phyloP scores from a whole-genome alignment of 2,329 filamentous ascomycete genomes.

The Ascochyta fabae region DNA sequence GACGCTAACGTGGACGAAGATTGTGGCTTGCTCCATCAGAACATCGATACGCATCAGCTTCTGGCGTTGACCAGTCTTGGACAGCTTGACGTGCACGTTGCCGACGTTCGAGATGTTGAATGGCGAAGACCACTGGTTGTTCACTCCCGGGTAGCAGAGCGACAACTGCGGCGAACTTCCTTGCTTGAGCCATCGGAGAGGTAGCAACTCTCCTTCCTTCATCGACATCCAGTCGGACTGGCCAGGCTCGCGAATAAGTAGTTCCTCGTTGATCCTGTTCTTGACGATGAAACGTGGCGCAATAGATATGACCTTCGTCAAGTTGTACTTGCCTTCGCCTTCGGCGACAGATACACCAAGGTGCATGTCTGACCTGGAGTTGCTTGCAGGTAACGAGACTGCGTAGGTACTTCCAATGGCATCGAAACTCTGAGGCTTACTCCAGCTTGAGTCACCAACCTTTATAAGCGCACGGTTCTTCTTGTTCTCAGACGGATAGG shows the following conservation, averaged over 20 bases:
- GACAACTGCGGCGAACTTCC: conserved; percentile 85
- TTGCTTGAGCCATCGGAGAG: conserved; percentile 88
- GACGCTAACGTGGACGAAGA: conserved; percentile 88
- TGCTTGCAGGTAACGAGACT: conserved; percentile 77
- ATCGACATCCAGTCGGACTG: conserved; percentile 85
- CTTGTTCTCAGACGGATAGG: conserved; percentile 84
- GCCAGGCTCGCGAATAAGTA: conserved; percentile 89
- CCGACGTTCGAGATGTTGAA: conserved; percentile 97
- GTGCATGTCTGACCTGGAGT: conserved; percentile 81
- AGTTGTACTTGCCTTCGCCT: conserved; percentile 95
- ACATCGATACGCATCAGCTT: conserved; percentile 86
- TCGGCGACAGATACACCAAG: conserved; percentile 87
- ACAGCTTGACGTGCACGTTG: conserved; percentile 90
- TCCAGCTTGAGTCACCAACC: conserved; percentile 91
- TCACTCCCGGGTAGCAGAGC: conserved; percentile 89
- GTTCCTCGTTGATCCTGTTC: conserved; percentile 87
- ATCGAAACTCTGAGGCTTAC: conserved; percentile 96
- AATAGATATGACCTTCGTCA: conserved; percentile 94
- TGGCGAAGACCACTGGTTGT: conserved; percentile 96
- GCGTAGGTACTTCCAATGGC: conserved; percentile 93
- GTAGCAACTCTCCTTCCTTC: conserved; percentile 78
- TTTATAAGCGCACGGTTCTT: conserved; percentile 89
- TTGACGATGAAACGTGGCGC: conserved; percentile 92
- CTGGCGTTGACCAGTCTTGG: conserved; percentile 88
- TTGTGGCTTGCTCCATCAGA: conserved; percentile 88